Conservation (phyloP, 75 land plant species). For the Adiantum capillusveneris region DNA sequence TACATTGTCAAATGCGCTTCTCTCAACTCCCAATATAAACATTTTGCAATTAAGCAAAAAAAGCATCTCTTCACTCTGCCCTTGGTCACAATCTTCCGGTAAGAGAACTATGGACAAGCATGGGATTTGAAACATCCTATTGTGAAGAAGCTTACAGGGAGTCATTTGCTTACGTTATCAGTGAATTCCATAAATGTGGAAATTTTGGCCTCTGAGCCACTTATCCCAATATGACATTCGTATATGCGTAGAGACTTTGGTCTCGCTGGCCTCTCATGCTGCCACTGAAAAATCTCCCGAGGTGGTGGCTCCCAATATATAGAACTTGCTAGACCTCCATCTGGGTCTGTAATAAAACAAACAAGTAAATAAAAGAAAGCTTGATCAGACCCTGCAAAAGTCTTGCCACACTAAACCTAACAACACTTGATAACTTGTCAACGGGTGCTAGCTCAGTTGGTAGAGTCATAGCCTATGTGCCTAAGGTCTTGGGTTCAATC, state of each 20-base stretch:
- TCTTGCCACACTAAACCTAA: no score
- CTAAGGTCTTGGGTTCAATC: no score
- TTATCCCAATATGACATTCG: constrained; percentile 98
- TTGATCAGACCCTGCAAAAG: no score
- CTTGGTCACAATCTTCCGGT: neutral
- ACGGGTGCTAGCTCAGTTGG: no score
- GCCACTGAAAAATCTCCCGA: constrained; percentile 55
- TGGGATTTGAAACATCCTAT: neutral
- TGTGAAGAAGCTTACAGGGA: no score
- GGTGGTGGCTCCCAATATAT: constrained; percentile 95
- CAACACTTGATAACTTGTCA: no score
- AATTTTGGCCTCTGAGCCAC: constrained; percentile 60
- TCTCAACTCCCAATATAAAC: no score
- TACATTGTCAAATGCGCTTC: no score
- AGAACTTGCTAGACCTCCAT: constrained; percentile 57
- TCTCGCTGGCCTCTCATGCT: constrained; percentile 41
- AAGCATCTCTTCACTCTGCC: no score
- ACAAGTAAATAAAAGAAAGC: no score
- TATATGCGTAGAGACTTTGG: constrained; percentile 79
- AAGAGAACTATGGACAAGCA: neutral
- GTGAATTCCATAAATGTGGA: constrained; percentile 76
- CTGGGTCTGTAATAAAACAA: constrained; percentile 36
- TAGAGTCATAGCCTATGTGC: no score
- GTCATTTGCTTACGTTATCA: constrained; percentile 34
- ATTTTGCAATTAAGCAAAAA: no score